Evolutionary conservation across 1,284 basidiomycete genomes (phyloP).

Genomic region (Puccinia horiana): DNA sequence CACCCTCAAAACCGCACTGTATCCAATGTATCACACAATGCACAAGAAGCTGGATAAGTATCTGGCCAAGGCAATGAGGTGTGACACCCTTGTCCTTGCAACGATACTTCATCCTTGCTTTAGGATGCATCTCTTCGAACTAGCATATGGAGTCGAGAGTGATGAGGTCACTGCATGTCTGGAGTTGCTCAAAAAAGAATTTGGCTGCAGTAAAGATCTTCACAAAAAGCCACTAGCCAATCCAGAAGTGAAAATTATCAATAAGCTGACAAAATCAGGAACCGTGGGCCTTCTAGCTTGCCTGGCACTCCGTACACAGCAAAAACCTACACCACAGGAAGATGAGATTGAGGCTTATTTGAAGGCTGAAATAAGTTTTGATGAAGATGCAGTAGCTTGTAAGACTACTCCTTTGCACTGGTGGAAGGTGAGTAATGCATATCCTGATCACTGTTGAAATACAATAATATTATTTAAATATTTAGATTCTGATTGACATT

Average conservation of each 20-base stretch:
- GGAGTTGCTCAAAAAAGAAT: background rate
- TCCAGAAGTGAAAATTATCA: too few species aligned
- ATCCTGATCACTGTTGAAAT: too few species aligned
- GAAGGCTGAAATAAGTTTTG: too few species aligned
- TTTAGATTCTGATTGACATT: too few species aligned
- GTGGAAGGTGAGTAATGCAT: background rate
- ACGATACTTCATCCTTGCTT: background rate
- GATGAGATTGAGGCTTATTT: too few species aligned
- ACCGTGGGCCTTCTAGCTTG: too few species aligned
- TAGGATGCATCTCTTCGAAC: background rate
- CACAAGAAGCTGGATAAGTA: background rate
- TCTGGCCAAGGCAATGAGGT: background rate
- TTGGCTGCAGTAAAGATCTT: too few species aligned
- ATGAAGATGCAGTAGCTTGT: background rate
- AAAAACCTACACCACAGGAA: too few species aligned
- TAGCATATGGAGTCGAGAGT: background rate
- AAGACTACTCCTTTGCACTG: background rate
- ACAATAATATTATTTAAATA: too few species aligned
- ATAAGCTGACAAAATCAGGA: too few species aligned
- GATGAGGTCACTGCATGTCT: background rate
- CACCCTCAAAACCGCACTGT: background rate
- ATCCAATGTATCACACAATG: constrained; percentile 15
- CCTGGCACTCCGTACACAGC: too few species aligned
- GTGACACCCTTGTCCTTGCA: background rate
- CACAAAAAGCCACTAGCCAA: too few species aligned